Conservation (phyloP, 1,284 basidiomycete species). For the Neonothopanus nambi region DNA sequence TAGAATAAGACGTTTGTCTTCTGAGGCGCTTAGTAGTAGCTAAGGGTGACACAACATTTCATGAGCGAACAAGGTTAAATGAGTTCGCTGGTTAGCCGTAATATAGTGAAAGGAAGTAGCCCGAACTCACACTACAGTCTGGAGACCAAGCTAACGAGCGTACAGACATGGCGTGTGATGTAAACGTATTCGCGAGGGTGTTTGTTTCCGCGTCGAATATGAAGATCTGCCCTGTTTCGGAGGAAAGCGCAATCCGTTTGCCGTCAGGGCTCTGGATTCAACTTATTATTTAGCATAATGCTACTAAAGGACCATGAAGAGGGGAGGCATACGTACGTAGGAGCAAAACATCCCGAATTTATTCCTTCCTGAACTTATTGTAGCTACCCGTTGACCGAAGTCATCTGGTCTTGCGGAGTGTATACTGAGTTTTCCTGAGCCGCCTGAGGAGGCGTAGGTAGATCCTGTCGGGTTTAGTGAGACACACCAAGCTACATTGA, state of each 20-base stretch:
- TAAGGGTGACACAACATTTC: constrained; percentile 27
- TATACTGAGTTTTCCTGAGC: constrained; percentile 70
- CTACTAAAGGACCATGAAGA: not conserved
- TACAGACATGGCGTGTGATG: constrained; percentile 84
- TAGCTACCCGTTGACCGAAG: constrained; percentile 61
- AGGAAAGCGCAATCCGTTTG: constrained; percentile 71
- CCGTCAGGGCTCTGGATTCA: constrained; percentile 94
- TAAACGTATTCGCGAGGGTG: constrained; percentile 67
- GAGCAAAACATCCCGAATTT: constrained; percentile 82
- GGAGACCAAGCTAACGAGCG: constrained; percentile 83
- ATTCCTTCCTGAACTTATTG: constrained; percentile 66
- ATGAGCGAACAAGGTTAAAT: not conserved
- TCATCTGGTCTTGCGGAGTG: constrained; percentile 59
- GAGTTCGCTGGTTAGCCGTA: too few species aligned
- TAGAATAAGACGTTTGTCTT: constrained; percentile 84
- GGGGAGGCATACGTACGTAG: constrained; percentile 53
- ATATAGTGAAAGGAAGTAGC: not conserved
- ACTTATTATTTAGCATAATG: too few species aligned
- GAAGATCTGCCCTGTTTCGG: constrained; percentile 80
- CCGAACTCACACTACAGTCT: constrained; percentile 53
- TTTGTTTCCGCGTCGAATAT: constrained; percentile 75
- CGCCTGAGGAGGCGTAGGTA: constrained; percentile 79
- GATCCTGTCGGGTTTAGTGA: constrained; percentile 73
- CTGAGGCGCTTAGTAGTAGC: constrained; percentile 83
- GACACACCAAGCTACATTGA: constrained; percentile 69